These are phyloP conservation scores for Globisporangium echinulatum DNA, from an alignment of 352 stramenopile genomes.

Conservation along the genomic window DNA sequence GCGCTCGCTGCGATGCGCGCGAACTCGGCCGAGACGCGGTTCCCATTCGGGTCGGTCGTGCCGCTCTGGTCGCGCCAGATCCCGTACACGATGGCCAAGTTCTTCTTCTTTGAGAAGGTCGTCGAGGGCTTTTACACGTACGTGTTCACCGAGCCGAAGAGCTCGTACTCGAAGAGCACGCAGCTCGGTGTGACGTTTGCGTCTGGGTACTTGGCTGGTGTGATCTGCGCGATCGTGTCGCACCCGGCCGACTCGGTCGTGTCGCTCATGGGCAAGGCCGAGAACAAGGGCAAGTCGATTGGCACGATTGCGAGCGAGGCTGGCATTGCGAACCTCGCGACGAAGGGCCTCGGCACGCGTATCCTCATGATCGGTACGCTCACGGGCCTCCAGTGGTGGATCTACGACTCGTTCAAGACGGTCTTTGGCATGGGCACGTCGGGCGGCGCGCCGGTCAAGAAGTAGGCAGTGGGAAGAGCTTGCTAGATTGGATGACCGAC, in stretches of 20 bases:
- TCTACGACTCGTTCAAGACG: conserved; percentile 95
- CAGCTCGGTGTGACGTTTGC: conserved; percentile 96
- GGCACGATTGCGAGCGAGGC: conserved; percentile 83
- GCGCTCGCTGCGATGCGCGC: conserved; percentile 86
- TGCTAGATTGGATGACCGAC: too few relatives aligned
- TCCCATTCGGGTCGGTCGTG: conserved; percentile 89
- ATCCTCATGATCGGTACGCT: conserved; percentile 96
- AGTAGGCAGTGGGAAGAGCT: too few relatives aligned
- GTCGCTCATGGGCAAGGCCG: conserved; percentile 93
- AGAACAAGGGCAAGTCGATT: conserved; percentile 90
- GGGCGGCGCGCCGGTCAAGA: conserved; percentile 44
- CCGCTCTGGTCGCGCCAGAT: conserved; percentile 91
- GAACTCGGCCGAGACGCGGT: conserved; percentile 84
- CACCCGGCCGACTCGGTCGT: conserved; percentile 98
- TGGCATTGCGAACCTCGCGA: conserved; percentile 71
- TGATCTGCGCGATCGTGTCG: conserved; percentile 98
- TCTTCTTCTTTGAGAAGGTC: conserved; percentile 95
- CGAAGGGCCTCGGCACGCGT: conserved; percentile 88
- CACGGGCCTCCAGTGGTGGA: conserved; percentile 95
- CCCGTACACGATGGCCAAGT: conserved; percentile 99
- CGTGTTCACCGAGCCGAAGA: conserved; percentile 89
- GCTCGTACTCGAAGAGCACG: conserved; percentile 88
- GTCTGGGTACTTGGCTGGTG: conserved; percentile 98
- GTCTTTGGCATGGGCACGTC: conserved; percentile 89
- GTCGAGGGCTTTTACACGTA: conserved; percentile 86